A percentile compares a stretch with the other conserved stretches of the same genome.
Evolutionary conservation across 768 basidiomycete genomes (phyloP).

Genomic region (Tremella fuciformis): DNA sequence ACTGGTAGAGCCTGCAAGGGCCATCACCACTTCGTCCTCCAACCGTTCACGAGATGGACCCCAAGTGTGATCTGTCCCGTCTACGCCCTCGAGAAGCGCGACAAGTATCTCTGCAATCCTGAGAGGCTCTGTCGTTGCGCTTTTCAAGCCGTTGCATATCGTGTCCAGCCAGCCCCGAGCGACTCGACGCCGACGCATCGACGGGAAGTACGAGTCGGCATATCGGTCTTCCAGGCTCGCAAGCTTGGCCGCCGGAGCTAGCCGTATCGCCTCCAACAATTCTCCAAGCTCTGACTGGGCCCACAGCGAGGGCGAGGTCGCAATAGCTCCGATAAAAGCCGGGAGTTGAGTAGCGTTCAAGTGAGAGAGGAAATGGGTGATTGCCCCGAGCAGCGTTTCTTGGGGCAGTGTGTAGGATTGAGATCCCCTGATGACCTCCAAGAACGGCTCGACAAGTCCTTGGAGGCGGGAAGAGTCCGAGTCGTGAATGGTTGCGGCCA

Average conservation of each 20-base stretch:
- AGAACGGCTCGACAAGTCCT: slow-evolving; percentile 13
- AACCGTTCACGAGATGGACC: slow-evolving; percentile 9
- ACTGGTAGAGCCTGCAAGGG: not conserved
- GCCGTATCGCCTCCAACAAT: slow-evolving; percentile 14
- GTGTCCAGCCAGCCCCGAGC: slow-evolving; percentile 21
- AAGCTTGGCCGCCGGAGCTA: slow-evolving; percentile 12
- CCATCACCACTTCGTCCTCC: slow-evolving; percentile 22
- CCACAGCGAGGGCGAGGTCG: slow-evolving; percentile 12
- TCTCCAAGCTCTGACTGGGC: not conserved
- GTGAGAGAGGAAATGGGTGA: slow-evolving; percentile 36
- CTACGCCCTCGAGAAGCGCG: slow-evolving; percentile 8
- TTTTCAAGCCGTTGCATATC: not conserved
- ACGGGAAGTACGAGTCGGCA: slow-evolving; percentile 14
- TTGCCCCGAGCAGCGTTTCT: slow-evolving; percentile 29
- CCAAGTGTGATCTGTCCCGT: slow-evolving; percentile 17
- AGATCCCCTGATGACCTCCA: slow-evolving; percentile 12
- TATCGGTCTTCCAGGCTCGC: slow-evolving; percentile 1
- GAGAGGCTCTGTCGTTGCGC: too few species aligned
- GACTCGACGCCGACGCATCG: not conserved
- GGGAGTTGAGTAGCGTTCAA: slow-evolving; percentile 8
- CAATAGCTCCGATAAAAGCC: slow-evolving; percentile 12
- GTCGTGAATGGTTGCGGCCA: too few species aligned
- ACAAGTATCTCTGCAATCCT: too few species aligned
- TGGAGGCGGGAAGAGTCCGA: too few species aligned
- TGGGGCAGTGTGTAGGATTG: slow-evolving; percentile 17